Conservation (phyloP, 2,329 filamentous ascomycete genomes). For the Septoria petroselini region DNA sequence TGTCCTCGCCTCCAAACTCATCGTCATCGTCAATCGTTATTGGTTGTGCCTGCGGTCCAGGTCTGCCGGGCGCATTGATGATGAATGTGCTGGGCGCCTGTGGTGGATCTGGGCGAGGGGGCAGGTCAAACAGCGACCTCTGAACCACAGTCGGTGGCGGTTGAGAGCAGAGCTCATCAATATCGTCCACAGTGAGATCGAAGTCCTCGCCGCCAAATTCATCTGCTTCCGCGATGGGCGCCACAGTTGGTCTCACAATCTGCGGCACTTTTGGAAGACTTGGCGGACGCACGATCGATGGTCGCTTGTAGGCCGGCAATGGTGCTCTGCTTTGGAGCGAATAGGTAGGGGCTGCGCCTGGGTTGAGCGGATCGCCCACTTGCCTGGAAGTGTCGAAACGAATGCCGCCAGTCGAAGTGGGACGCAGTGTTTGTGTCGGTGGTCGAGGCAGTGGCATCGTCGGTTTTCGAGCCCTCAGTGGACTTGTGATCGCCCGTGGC, state of each 20-base stretch:
- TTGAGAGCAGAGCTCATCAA: constrained; percentile 56
- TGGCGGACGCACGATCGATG: constrained; percentile 29
- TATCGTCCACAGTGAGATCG: constrained; percentile 54
- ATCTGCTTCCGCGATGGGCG: constrained; percentile 32
- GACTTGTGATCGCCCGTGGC: constrained; percentile 18
- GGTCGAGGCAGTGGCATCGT: constrained; percentile 16
- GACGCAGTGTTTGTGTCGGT: constrained; percentile 15
- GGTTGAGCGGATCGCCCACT: constrained; percentile 24
- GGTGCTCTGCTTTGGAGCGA: constrained; percentile 36
- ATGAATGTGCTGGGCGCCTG: constrained; percentile 12
- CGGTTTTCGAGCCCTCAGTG: constrained; percentile 23
- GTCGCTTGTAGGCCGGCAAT: constrained; percentile 36
- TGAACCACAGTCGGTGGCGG: constrained; percentile 21
- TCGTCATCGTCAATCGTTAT: constrained; percentile 51
- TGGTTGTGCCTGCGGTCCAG: constrained; percentile 3
- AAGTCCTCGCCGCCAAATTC: constrained; percentile 48
- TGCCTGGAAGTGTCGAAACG: constrained; percentile 15
- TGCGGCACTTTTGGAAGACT: constrained; percentile 23
- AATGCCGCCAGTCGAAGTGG: constrained; percentile 23
- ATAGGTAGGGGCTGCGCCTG: constrained; percentile 27
- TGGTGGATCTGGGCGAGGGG: constrained; percentile 32
- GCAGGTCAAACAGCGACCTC: constrained; percentile 48
- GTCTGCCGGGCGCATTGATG: constrained; percentile 1
- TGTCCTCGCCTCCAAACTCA: constrained; percentile 67
- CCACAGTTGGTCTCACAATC: constrained; percentile 8